A percentile compares a stretch with the other conserved stretches of the same genome.
Evolutionary conservation across 805 yeast species (phyloP).

Genomic region (Tetrapisispora iriomotensis): DNA sequence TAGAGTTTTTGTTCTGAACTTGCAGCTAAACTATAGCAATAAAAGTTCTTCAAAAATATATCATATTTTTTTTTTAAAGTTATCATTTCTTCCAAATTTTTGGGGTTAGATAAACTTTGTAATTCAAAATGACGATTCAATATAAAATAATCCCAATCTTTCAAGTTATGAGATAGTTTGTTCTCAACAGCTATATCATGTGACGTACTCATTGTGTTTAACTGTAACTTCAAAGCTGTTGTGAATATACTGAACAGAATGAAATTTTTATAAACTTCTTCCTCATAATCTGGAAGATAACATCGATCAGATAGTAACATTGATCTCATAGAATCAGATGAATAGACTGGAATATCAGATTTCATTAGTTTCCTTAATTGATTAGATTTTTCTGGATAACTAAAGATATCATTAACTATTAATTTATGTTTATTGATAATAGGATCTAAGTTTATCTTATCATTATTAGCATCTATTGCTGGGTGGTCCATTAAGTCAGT

Average conservation of each 20-base stretch:
- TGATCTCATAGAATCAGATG: conserved; percentile 20
- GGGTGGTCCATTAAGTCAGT: not conserved
- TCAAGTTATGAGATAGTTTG: conserved; percentile 1
- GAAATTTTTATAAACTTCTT: conserved; percentile 18
- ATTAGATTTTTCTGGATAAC: not conserved
- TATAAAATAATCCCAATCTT: conserved; percentile 17
- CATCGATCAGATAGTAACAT: conserved; percentile 11
- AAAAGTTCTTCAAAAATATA: conserved; percentile 11
- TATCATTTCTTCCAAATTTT: conserved; percentile 8
- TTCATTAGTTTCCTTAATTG: conserved; percentile 5
- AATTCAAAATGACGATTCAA: conserved; percentile 9
- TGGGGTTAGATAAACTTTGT: conserved; percentile 5
- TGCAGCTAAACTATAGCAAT: conserved; percentile 10
- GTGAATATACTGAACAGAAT: conserved; percentile 14
- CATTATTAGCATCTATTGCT: not conserved
- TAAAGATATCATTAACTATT: not conserved
- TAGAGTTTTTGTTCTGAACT: conserved; percentile 15
- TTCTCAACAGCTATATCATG: not conserved
- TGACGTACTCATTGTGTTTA: not conserved
- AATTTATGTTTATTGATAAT: not conserved
- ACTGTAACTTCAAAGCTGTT: conserved; percentile 6
- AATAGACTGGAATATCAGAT: conserved; percentile 9
- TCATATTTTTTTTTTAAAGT: conserved; percentile 11
- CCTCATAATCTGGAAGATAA: conserved; percentile 8
- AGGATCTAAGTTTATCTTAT: no score